Evolutionary conservation across 495 filamentous ascomycete genomes (phyloP).

Genomic region (Penicillium fimorum): DNA sequence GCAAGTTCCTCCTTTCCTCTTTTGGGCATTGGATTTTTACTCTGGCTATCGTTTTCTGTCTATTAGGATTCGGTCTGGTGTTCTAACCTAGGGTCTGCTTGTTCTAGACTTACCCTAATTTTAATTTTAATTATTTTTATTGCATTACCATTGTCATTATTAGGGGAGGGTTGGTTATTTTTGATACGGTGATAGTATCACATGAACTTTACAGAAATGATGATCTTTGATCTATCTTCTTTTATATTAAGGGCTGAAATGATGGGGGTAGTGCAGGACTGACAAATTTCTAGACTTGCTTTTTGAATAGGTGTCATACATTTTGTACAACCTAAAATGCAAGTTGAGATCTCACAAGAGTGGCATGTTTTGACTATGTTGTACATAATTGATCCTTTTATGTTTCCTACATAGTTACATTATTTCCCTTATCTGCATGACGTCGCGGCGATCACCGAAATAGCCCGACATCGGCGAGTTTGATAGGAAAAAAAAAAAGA

Average conservation of each 20-base stretch:
- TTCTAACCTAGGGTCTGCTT: neutral
- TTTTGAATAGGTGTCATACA: neutral
- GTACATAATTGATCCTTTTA: conserved; percentile 3
- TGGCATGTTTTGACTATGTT: conserved; percentile 7
- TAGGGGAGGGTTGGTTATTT: neutral
- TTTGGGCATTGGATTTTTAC: neutral
- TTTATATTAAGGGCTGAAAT: neutral
- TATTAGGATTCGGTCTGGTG: neutral
- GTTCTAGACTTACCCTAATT: neutral
- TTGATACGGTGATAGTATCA: neutral
- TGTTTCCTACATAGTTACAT: neutral
- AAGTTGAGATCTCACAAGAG: conserved; percentile 1
- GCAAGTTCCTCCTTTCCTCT: neutral
- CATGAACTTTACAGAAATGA: neutral
- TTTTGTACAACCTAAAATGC: neutral
- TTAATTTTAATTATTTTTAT: neutral
- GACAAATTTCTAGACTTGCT: neutral
- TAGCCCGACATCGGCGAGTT: conserved; percentile 1
- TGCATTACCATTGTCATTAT: neutral
- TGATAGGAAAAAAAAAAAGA: neutral
- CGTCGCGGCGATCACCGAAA: neutral
- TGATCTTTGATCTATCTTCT: neutral
- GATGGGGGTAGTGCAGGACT: neutral
- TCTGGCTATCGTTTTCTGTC: neutral
- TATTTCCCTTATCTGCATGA: neutral